phyloP scores from a whole-genome alignment of 306 rosid genomes.

The Myrica gale region DNA sequence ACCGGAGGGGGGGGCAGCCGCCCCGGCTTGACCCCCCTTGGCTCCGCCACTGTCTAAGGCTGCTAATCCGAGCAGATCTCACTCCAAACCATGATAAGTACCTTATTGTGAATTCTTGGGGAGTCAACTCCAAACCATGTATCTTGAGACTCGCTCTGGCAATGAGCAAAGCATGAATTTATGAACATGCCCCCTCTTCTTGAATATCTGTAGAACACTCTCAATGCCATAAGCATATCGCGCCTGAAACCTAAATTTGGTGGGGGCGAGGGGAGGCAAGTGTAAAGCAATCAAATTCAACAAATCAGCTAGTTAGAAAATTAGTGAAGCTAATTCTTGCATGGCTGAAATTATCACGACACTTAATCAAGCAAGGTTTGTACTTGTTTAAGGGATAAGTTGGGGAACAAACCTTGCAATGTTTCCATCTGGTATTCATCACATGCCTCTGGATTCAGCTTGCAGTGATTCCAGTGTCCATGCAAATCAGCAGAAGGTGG shows the following conservation, averaged over 20 bases:
- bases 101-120: constrained; percentile 74
- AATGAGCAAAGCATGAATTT: constrained; percentile 94
- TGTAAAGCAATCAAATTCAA: neutral
- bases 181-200: constrained; percentile 73
- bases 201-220: constrained; percentile 47
- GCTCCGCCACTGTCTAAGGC: too few species aligned
- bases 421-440: constrained; percentile 42
- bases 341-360: neutral
- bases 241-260: constrained; percentile 58
- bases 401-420: constrained; percentile 69
- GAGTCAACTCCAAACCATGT: constrained; percentile 80
- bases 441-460: constrained; percentile 58
- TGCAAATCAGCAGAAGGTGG: constrained; percentile 76
- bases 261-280: neutral
- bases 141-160: constrained; percentile 94
- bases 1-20: too few species aligned
- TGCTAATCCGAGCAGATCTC: too few species aligned
- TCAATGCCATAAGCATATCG: constrained; percentile 58
- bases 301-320: neutral
- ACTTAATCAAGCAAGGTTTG: neutral
- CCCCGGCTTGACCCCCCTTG: too few species aligned
- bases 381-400: neutral
- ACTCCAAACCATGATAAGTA: constrained; percentile 4
- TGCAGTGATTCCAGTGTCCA: constrained; percentile 85
- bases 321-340: neutral